Evolutionary conservation across 108 stramenopile species (phyloP), one percentile per base, ranked within the genome.

Genomic region (Skeletonema potamos): DNA sequence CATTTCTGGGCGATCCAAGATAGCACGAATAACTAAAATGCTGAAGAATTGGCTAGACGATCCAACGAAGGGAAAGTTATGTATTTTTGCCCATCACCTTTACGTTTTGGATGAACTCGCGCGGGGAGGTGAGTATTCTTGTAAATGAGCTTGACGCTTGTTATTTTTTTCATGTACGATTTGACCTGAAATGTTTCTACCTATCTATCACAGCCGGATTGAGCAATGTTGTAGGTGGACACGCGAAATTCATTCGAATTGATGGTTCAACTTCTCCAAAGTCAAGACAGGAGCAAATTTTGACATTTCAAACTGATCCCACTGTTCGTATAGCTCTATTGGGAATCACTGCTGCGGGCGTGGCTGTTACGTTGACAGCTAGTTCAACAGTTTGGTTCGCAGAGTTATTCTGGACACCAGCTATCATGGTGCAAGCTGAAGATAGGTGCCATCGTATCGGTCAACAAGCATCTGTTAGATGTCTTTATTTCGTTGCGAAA

Each of bases 391-490:
- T 98, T 15, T 92, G 96, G 84, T 99, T 99, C 67, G 91, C 97
- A 26, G 99, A 99, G 74, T 84, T 99, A 13, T 97, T 96, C 68
- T 97, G 96, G 96, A 97, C 97, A 27, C 97, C 98, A 2, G 96
- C 93, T 10, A 77, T 98, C 48, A 92, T 99, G 92, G 87, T 97
- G 62, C 99, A 99, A 73, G 99, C 99, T 6, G 99, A 99, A 84
- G 96, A 94, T 85, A 80, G 91, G 32, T 89, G 92, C 34, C 99
- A 99, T 78, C 96, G 99, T 24, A 96, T 98, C 61, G 98, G 97
- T 12, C 99, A 99, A 74, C 86, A 89, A 55, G 76, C 89, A 8
- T 68, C 74, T 11, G 98, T 98, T 10, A 85, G 88, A 17, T 90
- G 97, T 51, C 76, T 94, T 20, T 98, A 98, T 76, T 90, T 98